Conservation (phyloP, 371 early-diverging fungal species). For the Paraphysoderma sedebokerense region DNA sequence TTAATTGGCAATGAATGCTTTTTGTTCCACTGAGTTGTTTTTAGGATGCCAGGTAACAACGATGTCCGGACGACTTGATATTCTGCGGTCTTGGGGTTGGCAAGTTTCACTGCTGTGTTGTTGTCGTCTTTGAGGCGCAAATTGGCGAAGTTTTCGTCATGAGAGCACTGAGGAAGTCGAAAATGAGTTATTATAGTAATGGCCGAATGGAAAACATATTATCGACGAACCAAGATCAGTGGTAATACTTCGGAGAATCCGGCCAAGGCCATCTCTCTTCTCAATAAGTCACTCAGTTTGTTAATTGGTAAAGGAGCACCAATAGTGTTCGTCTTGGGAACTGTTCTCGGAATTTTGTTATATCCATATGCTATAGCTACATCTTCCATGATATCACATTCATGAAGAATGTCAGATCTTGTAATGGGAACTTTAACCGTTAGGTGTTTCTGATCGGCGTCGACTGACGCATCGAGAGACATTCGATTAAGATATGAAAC, state of each 20-base stretch:
- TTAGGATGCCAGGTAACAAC: conserved; percentile 89
- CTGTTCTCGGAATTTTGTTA: conserved; percentile 77
- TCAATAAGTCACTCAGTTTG: conserved; percentile 78
- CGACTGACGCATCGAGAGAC: conserved; percentile 48
- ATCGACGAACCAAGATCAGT: conserved; percentile 59
- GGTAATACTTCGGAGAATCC: conserved; percentile 96
- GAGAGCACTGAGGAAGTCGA: conserved; percentile 53
- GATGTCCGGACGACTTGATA: conserved; percentile 91
- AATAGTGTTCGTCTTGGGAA: conserved; percentile 68
- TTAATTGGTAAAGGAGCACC: conserved; percentile 85
- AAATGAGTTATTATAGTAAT: background rate
- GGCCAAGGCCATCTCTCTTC: conserved; percentile 77
- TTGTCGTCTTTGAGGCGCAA: conserved; percentile 60
- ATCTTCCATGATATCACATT: conserved; percentile 98
- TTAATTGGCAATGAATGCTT: conserved; percentile 83
- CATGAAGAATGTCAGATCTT: conserved; percentile 93
- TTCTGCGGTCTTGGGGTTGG: conserved; percentile 94
- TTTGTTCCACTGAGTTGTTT: conserved; percentile 87
- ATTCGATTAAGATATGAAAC: conserved; percentile 60
- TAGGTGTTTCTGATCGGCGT: conserved; percentile 31
- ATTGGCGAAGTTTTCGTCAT: conserved; percentile 86
- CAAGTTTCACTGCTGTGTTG: conserved; percentile 65
- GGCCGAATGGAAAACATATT: background rate
- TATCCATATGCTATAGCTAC: conserved; percentile 98
- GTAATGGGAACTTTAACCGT: conserved; percentile 79